Evolutionary conservation across 345 rosid genomes (phyloP).

Genomic region (Stellera chamaejasme): DNA sequence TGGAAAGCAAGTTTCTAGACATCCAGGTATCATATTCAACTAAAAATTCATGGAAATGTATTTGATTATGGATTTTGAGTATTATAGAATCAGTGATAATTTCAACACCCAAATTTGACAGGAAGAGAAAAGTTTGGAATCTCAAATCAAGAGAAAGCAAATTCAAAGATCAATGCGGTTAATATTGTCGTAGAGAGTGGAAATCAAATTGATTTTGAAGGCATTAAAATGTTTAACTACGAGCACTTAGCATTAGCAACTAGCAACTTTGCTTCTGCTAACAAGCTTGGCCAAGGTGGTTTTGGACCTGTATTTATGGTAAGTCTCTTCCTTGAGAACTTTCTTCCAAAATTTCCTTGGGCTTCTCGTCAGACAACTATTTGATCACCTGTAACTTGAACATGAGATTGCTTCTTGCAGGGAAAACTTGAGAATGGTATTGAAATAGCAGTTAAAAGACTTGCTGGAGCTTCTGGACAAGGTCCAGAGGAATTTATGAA

Average conservation of each 20-base stretch:
- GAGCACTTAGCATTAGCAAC: constrained; percentile 8
- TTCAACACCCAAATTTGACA: too few relatives aligned
- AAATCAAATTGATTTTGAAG: neutral
- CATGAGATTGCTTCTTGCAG: too few relatives aligned
- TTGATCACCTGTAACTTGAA: too few relatives aligned
- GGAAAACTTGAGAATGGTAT: neutral
- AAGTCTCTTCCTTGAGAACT: neutral
- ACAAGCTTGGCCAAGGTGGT: constrained; percentile 15
- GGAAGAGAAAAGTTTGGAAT: neutral
- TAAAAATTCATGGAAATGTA: too few relatives aligned
- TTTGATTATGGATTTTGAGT: too few relatives aligned
- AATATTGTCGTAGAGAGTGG: too few relatives aligned
- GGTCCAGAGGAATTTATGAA: constrained; percentile 12
- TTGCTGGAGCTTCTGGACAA: constrained; percentile 6
- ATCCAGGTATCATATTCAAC: too few relatives aligned
- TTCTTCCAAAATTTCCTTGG: too few relatives aligned
- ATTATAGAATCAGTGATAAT: too few relatives aligned
- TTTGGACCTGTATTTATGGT: constrained; percentile 14
- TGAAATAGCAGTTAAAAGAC: constrained; percentile 13
- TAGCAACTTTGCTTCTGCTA: neutral
- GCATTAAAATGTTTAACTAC: neutral
- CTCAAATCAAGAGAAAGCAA: neutral
- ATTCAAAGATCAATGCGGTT: too few relatives aligned
- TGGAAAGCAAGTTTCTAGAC: too few relatives aligned
- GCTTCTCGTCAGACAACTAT: too few relatives aligned